Conservation (phyloP, 176 grass and related monocot species). For the Phragmites australis region DNA sequence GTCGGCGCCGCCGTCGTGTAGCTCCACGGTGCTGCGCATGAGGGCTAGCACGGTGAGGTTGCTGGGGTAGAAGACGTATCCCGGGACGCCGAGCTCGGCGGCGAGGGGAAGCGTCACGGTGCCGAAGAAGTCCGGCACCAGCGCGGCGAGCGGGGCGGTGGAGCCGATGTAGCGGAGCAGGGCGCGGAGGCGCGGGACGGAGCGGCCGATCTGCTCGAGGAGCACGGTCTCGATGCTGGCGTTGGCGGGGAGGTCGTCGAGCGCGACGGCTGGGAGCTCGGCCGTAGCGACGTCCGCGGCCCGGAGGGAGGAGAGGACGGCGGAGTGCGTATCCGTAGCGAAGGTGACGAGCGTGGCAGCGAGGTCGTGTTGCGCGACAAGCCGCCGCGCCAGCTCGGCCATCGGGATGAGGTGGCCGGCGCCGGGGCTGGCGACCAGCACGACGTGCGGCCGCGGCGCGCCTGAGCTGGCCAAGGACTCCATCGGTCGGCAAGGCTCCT, state of each 20-base stretch:
- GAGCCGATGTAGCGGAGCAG: slow-evolving; percentile 3
- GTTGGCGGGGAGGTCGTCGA: slow-evolving; percentile 46
- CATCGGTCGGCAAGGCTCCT: neutral
- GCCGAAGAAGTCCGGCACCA: slow-evolving; percentile 55
- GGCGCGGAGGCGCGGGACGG: slow-evolving; percentile 26
- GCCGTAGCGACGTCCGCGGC: slow-evolving; percentile 17
- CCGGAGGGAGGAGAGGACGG: slow-evolving; percentile 29
- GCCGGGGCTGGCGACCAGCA: slow-evolving; percentile 47
- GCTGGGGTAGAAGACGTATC: slow-evolving; percentile 49
- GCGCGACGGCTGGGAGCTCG: slow-evolving; percentile 37
- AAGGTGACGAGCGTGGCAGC: slow-evolving; percentile 47
- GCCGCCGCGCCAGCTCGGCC: slow-evolving; percentile 43
- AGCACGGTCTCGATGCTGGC: neutral
- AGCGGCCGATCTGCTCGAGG: neutral
- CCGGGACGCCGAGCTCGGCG: slow-evolving; percentile 49
- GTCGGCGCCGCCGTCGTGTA: slow-evolving; percentile 24
- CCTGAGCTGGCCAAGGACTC: neutral
- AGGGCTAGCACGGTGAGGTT: slow-evolving; percentile 9
- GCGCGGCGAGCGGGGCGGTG: neutral
- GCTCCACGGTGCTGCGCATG: slow-evolving; percentile 22
- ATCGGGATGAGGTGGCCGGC: slow-evolving; percentile 54
- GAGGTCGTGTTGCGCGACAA: slow-evolving; percentile 41
- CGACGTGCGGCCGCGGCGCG: slow-evolving; percentile 38
- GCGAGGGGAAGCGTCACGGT: slow-evolving; percentile 25
- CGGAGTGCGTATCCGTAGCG: neutral